Conservation (phyloP, 2,329 filamentous ascomycete genomes). For the Colletotrichum somersetense region DNA sequence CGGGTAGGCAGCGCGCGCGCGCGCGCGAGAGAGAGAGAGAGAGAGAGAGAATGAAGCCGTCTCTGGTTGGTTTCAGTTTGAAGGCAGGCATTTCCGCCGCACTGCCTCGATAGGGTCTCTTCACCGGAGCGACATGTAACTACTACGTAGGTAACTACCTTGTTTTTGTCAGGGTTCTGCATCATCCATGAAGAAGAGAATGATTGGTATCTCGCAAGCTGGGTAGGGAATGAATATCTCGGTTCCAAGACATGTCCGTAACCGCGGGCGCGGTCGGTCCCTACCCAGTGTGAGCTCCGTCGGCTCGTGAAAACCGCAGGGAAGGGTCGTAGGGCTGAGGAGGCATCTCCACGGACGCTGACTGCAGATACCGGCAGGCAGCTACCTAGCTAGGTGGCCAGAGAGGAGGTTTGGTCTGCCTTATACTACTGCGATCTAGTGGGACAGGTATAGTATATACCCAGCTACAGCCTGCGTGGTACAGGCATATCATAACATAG, state of each 20-base stretch:
- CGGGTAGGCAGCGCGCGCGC: not conserved
- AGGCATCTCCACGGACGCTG: slow-evolving; percentile 9
- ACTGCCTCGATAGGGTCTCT: not conserved
- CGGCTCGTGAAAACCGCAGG: not conserved
- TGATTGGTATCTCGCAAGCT: too few species aligned
- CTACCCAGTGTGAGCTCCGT: not conserved
- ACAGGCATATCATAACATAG: too few species aligned
- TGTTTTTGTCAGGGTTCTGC: not conserved
- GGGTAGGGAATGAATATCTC: not conserved
- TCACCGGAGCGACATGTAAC: not conserved
- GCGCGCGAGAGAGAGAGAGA: too few species aligned
- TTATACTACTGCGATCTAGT: too few species aligned
- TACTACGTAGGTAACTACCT: too few species aligned
- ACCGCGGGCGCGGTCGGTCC: not conserved
- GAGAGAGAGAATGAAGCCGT: not conserved
- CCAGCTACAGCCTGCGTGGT: too few species aligned
- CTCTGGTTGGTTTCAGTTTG: not conserved
- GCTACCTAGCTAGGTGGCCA: not conserved
- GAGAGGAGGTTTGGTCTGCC: not conserved
- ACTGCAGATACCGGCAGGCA: not conserved
- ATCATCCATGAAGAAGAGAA: not conserved
- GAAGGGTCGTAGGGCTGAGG: slow-evolving; percentile 29
- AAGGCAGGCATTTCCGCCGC: not conserved
- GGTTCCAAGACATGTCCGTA: not conserved
- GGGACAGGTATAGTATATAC: too few species aligned